Conservation (phyloP, 2,329 filamentous ascomycete genomes). For the Alternaria arborescens region DNA sequence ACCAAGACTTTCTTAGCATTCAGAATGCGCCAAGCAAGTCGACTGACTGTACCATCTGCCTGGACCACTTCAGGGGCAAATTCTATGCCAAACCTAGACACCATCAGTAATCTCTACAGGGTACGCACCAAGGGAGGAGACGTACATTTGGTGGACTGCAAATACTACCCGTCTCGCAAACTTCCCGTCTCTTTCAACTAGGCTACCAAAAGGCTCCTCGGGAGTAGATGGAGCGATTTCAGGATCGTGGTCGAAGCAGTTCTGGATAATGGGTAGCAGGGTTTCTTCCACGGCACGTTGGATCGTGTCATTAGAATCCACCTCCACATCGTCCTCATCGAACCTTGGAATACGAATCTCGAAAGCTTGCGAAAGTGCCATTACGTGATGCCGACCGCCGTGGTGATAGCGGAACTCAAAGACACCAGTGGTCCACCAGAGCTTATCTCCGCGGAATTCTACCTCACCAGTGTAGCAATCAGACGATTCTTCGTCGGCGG, state of each 20-base stretch:
- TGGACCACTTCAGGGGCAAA: slow-evolving; percentile 92
- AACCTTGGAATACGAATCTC: slow-evolving; percentile 86
- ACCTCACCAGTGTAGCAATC: slow-evolving; percentile 81
- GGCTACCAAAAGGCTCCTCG: slow-evolving; percentile 83
- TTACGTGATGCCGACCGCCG: slow-evolving; percentile 88
- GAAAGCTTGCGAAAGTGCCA: slow-evolving; percentile 93
- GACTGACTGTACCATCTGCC: slow-evolving; percentile 88
- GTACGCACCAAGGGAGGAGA: slow-evolving; percentile 7
- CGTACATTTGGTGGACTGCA: slow-evolving; percentile 89
- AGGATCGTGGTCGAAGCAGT: slow-evolving; percentile 91
- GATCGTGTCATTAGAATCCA: slow-evolving; percentile 67
- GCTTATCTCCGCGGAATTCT: slow-evolving; percentile 87
- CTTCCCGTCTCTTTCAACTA: slow-evolving; percentile 87
- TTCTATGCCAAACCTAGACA: slow-evolving; percentile 80
- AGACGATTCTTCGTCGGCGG: slow-evolving; percentile 59
- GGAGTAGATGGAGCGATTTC: slow-evolving; percentile 84
- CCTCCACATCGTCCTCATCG: slow-evolving; percentile 73
- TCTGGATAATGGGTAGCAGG: slow-evolving; percentile 82
- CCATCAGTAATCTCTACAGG: background rate
- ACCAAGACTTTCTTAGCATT: slow-evolving; percentile 96
- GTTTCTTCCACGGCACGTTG: slow-evolving; percentile 76
- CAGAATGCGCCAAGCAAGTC: slow-evolving; percentile 92
- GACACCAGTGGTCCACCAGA: slow-evolving; percentile 96
- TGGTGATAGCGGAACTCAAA: slow-evolving; percentile 99
- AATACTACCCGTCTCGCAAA: slow-evolving; percentile 92